Base-by-base conservation (phyloP, 805 yeast genomes). In the Hemisphaericaspora nanyangensis region DNA sequence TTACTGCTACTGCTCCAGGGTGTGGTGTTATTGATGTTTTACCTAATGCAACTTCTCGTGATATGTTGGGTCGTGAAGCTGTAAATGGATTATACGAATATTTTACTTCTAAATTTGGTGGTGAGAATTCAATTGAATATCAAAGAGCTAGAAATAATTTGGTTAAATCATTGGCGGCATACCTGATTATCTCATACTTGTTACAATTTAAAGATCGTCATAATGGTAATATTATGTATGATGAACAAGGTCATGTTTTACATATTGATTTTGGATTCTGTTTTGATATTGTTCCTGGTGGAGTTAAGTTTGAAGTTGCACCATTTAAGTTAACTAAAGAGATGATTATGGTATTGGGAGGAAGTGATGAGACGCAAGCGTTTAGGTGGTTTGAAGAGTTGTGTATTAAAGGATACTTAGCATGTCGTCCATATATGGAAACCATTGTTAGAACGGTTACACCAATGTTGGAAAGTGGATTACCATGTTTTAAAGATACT, bases 251-350 rank as follows among this genome's bases (percentile, higher is more conserved):
- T 5, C 96, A 93, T 58, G 79, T 95, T 45, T 68, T 95, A 46
- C 99, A 93, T 62, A 87, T 95, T 61, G 99, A 93, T 65, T 93
- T 93, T 67, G 99, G 99, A 3, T 93, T 93, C 74, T 90, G 96
- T 54, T 95, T 93, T 59, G 99, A 93, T 65, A 93, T 93, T 60
- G 97, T 87, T 25, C 99, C 99, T 7, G 99, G 99, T 48, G 99
- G 99, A 26, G 97, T 93, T 35, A 87, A 82, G 54, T 95, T 93
- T 58, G 99, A 93, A 54, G 95, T 88, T n/a, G 96, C 95, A 1
- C 98, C 99, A 10, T 93, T 93, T 72, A 93, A 93, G 58, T 75
- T 93, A 48, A 93, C 99, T 3, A 85, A 83, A 51, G 99, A 93
- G 56, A 93, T 95, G 99, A 85, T 93, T 5, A 76, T 79, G 57